Base-by-base conservation (phyloP, 768 basidiomycete species). In the Tephrocybe rancida region DNA sequence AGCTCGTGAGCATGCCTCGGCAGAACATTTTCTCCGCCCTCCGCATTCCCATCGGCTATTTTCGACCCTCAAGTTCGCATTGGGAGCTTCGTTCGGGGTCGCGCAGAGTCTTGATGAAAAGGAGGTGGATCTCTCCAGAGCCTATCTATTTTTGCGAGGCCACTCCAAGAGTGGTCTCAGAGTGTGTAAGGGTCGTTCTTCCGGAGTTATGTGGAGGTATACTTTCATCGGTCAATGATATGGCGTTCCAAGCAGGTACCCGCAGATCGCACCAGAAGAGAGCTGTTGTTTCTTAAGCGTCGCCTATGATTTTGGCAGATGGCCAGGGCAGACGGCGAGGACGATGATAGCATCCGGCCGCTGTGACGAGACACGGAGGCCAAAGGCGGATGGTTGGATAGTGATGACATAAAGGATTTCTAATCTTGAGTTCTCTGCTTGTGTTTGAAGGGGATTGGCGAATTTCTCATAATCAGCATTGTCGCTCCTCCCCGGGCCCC, bases 321-420 rank as follows among this genome's bases (percentile, higher is more conserved):
- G n/a, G n/a, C n/a, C n/a, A 61, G 60, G 14, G 66, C 62, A 29
- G 38, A 55, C n/a, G 29, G 42, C 47, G 38, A 52, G 16, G 61
- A 65, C 10, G 66, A 64, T 5, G 58, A 60, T 21, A 67, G 64
- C 13, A 51, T 64, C 18, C 73, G 70, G 55, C 56, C 68, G 34
- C 68, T 70, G 29, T 64, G 60, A 3, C 63, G 58, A 8, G 63
- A 64, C 32, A 58, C 53, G 0, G 70, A 70, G 14, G 71, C 67
- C n/a, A 67, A 64, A 3, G 69, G 73, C 14, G 79, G 80, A 18
- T 85, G 83, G 82, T 59, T 84, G 59, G 83, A 83, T 38, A 72
- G 68, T 19, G 83, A 86, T 59, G 83, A 85, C 60, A 86, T 86
- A 47, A 81, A 84, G 58, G 78, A 83, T 21, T 79, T 73, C 63